Base-by-base conservation (phyloP, 805 yeast species). In the Wickerhamomyces sydowiorum region DNA sequence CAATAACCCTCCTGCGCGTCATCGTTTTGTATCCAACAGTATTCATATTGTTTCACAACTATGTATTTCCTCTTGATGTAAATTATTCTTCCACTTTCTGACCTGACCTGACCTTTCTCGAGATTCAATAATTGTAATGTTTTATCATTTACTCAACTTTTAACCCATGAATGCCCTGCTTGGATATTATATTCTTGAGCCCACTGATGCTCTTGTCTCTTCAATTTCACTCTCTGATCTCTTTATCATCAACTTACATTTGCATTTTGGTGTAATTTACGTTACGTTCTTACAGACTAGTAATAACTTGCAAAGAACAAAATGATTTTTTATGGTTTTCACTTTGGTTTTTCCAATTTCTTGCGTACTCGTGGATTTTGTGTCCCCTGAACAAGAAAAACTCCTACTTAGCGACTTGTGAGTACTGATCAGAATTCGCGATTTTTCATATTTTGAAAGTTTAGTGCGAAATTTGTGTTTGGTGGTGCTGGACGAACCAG, bases 231-330 rank as follows among this genome's bases (percentile, higher is more conserved):
- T n/a, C 43, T 38, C 42, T 29, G 39, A 24, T 18, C 36, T 28
- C 10, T 24, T 34, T 29, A 13, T 13, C 21, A 17, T 25, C 13
- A 43, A 58, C 73, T 66, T 68, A 68, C 73, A 68, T 68, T 65
- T 68, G 73, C 73, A 68, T 68, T 66, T 66, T 50, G 52, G 51
- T 47, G 49, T 39, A 50, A 52, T 47, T 41, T 38, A 47, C 56
- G 49, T 46, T 49, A 45, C 44, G 45, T 35, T 35, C 45, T 46
- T 45, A 40, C 38, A 42, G 44, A 43, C 49, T 30, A 23, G 31
- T 36, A 22, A 20, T 19, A 21, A 13, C 54, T 56, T 21, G 31
- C 28, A 20, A 32, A 12, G 35, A 32, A 32, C 23, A 13, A 32
- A 32, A 20, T 19, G 15, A 13, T 19, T 32, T 32, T 32, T 32